These are phyloP conservation scores for Ceratocystis eucalypticola DNA, from an alignment of 2,329 filamentous ascomycete species.

Conservation along the genomic window DNA sequence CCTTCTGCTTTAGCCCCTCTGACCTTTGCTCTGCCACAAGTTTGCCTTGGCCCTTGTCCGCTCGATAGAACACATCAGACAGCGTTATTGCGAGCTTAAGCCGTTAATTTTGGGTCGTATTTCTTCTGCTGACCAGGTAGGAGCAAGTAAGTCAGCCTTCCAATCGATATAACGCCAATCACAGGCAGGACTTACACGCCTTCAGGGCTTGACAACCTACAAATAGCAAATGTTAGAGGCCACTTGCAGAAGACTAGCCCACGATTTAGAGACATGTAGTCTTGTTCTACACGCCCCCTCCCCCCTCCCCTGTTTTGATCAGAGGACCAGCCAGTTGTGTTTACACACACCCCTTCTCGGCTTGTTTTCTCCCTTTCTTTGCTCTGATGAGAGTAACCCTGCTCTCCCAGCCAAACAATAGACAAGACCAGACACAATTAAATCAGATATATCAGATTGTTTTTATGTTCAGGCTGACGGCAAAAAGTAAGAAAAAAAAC, in stretches of 20 bases:
- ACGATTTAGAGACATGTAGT: background rate
- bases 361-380: background rate
- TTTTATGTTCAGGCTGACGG: constrained; percentile 1
- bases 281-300: background rate
- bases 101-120: background rate
- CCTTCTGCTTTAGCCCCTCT: background rate
- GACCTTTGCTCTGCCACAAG: background rate
- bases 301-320: background rate
- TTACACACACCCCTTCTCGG: background rate
- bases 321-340: background rate
- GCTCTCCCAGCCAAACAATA: background rate
- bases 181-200: constrained; percentile 4
- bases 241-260: background rate
- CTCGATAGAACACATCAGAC: background rate
- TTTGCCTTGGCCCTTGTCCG: background rate
- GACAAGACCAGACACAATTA: background rate
- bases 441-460: constrained; percentile 10
- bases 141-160: background rate
- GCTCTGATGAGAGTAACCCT: background rate
- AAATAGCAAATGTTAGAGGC: background rate
- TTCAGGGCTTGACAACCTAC: background rate
- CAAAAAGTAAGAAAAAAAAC: background rate
- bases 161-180: background rate
- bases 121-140: constrained; percentile 3
- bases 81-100: background rate